These are phyloP conservation scores for Pestalotiopsis sp. DNA, from an alignment of 2,329 filamentous ascomycete genomes.

Conservation along the genomic window DNA sequence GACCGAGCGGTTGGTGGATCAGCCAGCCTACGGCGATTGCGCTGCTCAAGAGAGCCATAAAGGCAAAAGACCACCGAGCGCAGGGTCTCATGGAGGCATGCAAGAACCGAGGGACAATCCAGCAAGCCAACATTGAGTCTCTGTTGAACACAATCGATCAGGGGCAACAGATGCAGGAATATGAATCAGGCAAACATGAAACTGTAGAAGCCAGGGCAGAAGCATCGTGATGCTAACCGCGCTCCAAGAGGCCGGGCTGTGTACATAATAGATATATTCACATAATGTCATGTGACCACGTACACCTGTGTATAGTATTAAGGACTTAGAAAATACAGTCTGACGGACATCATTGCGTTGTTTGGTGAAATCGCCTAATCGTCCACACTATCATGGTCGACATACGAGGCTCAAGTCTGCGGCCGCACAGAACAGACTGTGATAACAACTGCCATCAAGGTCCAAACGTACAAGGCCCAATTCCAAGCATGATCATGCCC, in stretches of 20 bases:
- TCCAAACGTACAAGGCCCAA: too few species aligned
- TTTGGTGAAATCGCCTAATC: neutral
- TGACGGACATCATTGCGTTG: neutral
- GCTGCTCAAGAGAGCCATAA: conserved; percentile 34
- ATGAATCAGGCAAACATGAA: neutral
- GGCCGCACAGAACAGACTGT: neutral
- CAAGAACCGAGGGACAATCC: conserved; percentile 23
- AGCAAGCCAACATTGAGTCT: conserved; percentile 23
- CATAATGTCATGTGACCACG: neutral
- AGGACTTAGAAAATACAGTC: neutral
- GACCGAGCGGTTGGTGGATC: conserved; percentile 29
- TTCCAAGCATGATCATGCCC: neutral
- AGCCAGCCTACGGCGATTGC: conserved; percentile 30
- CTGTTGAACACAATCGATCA: neutral
- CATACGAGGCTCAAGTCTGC: neutral
- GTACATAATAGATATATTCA: neutral
- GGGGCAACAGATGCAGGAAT: neutral
- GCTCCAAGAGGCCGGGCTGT: neutral
- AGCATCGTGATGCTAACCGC: neutral
- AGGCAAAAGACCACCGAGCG: conserved; percentile 32
- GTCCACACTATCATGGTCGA: neutral
- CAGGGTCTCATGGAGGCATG: conserved; percentile 33
- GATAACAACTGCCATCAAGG: neutral
- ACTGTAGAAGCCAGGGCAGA: neutral
- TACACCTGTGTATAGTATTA: neutral